These are phyloP conservation scores for Fusarium sp. DNA, from an alignment of 2,329 filamentous ascomycete genomes.

Conservation along the genomic window DNA sequence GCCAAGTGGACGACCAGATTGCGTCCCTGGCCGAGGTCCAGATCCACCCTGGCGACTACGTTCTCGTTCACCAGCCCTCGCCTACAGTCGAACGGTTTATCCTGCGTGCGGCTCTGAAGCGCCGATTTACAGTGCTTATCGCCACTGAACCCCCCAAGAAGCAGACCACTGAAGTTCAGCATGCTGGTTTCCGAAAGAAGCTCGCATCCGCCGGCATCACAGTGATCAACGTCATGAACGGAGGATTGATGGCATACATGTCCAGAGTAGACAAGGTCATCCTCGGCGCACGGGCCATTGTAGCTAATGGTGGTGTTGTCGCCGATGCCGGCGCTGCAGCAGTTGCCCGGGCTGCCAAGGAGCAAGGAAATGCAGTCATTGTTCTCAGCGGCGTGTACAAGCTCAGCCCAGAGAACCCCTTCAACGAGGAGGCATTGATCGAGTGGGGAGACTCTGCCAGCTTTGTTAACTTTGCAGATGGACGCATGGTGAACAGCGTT, in stretches of 20 bases:
- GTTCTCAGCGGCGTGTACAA: slow-evolving; percentile 94
- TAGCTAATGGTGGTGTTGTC: slow-evolving; percentile 88
- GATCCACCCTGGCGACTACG: slow-evolving; percentile 92
- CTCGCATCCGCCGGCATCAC: slow-evolving; percentile 82
- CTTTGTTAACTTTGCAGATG: slow-evolving; percentile 82
- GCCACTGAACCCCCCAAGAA: slow-evolving; percentile 70
- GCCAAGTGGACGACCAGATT: slow-evolving; percentile 93
- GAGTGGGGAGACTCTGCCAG: slow-evolving; percentile 87
- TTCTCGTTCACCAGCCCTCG: slow-evolving; percentile 89
- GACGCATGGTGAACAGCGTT: slow-evolving; percentile 80
- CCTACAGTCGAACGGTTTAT: slow-evolving; percentile 91
- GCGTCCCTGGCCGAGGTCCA: slow-evolving; percentile 88
- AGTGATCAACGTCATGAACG: slow-evolving; percentile 86
- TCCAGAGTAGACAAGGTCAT: slow-evolving; percentile 96
- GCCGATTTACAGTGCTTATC: slow-evolving; percentile 91
- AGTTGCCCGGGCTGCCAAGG: slow-evolving; percentile 86
- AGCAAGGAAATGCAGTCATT: slow-evolving; percentile 85
- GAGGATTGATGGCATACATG: slow-evolving; percentile 92
- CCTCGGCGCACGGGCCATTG: slow-evolving; percentile 85
- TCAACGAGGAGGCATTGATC: slow-evolving; percentile 82
- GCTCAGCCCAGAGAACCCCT: slow-evolving; percentile 89
- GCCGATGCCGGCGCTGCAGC: slow-evolving; percentile 85
- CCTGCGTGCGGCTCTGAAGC: slow-evolving; percentile 85
- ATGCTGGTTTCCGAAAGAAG: slow-evolving; percentile 77
- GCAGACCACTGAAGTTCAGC: slow-evolving; percentile 55